Evolutionary conservation across 345 rosid genomes (phyloP).

Genomic region (Eucalyptus fibrosa): DNA sequence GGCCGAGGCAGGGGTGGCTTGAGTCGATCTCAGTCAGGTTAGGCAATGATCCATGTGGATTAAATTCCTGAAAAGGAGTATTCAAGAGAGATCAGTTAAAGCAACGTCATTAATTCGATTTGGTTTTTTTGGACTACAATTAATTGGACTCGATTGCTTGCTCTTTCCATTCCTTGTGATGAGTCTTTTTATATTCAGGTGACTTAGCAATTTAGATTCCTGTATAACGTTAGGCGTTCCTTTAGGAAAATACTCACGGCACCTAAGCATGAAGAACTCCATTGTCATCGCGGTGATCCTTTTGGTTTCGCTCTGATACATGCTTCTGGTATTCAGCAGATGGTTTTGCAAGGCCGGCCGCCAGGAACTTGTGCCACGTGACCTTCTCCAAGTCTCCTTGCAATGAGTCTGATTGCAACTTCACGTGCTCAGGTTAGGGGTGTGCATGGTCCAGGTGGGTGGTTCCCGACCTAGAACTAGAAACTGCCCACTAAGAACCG

Average conservation of each 20-base stretch:
- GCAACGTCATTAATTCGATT: background rate
- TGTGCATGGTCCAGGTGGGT: too few species aligned
- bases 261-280: background rate
- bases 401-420: background rate
- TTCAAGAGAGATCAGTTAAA: background rate
- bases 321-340: background rate
- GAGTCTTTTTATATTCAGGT: background rate
- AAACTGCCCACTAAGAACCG: accelerated
- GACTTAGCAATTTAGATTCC: background rate
- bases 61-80: background rate
- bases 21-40: background rate
- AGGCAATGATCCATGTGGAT: background rate
- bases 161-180: background rate
- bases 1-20: background rate
- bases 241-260: background rate
- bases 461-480: too few species aligned
- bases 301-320: background rate
- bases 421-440: background rate
- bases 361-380: background rate
- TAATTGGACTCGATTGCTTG: background rate
- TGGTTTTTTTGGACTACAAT: background rate
- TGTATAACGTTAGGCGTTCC: background rate
- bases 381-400: background rate
- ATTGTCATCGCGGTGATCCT: background rate
- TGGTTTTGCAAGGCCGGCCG: background rate